Conservation (phyloP, 2,329 filamentous ascomycete species). For the Echinosphaeria canescens region DNA sequence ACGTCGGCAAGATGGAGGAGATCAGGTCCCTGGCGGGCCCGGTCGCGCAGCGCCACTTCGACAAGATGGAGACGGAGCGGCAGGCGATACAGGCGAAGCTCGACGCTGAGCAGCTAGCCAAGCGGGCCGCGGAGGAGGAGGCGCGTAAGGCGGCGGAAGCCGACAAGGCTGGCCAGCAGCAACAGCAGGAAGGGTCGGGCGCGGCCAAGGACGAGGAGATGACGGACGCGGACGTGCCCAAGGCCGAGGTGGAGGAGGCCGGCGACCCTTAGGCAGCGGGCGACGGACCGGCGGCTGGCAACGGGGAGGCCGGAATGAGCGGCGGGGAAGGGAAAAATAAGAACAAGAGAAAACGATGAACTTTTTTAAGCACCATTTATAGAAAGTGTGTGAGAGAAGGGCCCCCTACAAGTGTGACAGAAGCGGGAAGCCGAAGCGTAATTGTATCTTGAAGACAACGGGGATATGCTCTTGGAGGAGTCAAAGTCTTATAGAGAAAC, state of each 20-base stretch:
- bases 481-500: too few relatives aligned
- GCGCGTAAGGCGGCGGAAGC: conserved; percentile 28
- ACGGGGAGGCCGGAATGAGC: too few relatives aligned
- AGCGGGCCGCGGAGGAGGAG: conserved; percentile 39
- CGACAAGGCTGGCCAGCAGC: too few relatives aligned
- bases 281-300: too few relatives aligned
- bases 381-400: not conserved
- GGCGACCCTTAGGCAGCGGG: not conserved
- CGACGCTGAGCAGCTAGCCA: conserved; percentile 59
- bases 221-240: conserved; percentile 34
- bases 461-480: too few relatives aligned
- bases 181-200: conserved; percentile 20
- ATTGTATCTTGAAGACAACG: too few relatives aligned
- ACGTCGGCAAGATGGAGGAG: conserved; percentile 89
- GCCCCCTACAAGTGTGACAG: not conserved
- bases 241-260: conserved; percentile 26
- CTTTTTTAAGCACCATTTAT: not conserved
- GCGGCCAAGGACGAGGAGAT: conserved; percentile 34
- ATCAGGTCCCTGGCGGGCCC: conserved; percentile 80
- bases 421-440: too few relatives aligned
- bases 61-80: conserved; percentile 79
- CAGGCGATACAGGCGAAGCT: conserved; percentile 54
- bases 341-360: too few relatives aligned
- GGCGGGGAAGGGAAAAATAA: not conserved
- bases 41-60: conserved; percentile 84